phyloP scores from a whole-genome alignment of 2,329 filamentous ascomycete species.

The Meredithiella fracta region DNA sequence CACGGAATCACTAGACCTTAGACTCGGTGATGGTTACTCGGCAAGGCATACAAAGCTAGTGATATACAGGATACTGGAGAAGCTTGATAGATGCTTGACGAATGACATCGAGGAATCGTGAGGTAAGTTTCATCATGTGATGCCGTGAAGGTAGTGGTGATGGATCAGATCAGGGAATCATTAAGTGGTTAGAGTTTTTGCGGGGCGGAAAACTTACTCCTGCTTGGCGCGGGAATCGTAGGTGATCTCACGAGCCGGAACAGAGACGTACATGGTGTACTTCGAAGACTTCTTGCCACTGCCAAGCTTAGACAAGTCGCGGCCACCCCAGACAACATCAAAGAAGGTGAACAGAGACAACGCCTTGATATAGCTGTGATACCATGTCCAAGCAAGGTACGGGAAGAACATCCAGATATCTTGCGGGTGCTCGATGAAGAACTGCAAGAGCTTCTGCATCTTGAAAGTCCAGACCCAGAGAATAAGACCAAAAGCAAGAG shows the following conservation, averaged over 20 bases:
- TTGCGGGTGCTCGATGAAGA: conserved; percentile 33
- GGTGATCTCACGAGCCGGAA: background rate
- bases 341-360: conserved; percentile 37
- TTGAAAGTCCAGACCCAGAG: conserved; percentile 40
- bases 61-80: no score
- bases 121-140: no score
- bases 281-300: background rate
- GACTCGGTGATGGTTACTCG: no score
- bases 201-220: no score
- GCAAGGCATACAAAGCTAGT: no score
- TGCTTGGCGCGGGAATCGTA: background rate
- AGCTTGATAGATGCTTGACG: no score
- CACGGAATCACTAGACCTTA: no score
- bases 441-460: conserved; percentile 37
- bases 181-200: no score
- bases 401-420: conserved; percentile 35
- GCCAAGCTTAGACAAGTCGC: conserved; percentile 7
- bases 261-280: background rate
- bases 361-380: conserved; percentile 41
- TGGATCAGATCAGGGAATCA: no score
- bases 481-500: conserved; percentile 15
- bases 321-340: conserved; percentile 24
- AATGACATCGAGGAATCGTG: no score
- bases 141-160: no score
- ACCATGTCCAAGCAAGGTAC: conserved; percentile 39